phyloP scores from a whole-genome alignment of 75 land plant genomes.

The Ceratopteris richardii region DNA sequence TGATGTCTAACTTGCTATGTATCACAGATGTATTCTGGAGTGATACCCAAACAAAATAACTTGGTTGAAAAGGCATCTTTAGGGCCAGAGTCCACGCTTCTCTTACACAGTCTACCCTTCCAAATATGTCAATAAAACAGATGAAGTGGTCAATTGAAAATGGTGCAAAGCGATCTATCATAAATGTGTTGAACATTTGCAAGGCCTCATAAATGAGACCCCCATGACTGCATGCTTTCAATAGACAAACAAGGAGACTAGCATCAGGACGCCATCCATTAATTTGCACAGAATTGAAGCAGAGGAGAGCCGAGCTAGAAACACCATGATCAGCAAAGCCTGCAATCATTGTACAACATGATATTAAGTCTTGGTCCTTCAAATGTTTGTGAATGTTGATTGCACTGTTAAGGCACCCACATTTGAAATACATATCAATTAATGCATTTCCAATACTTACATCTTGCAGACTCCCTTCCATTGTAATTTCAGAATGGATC shows the following conservation, averaged over 20 bases:
- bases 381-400: slow-evolving; percentile 38
- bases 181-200: too few relatives aligned
- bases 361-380: slow-evolving; percentile 36
- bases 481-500: slow-evolving; percentile 31
- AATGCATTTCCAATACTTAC: slow-evolving; percentile 56
- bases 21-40: too few relatives aligned
- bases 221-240: slow-evolving; percentile 11
- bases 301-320: not conserved
- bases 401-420: slow-evolving; percentile 21
- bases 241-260: slow-evolving; percentile 1
- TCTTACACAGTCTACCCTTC: too few relatives aligned
- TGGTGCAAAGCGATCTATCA: too few relatives aligned
- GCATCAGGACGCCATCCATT: slow-evolving; percentile 2
- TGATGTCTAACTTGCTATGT: too few relatives aligned
- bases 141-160: too few relatives aligned
- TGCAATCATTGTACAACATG: slow-evolving; percentile 20
- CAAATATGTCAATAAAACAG: too few relatives aligned
- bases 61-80: too few relatives aligned
- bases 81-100: too few relatives aligned
- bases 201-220: too few relatives aligned
- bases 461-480: slow-evolving; percentile 32
- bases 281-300: slow-evolving; percentile 4
- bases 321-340: slow-evolving; percentile 10
- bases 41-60: too few relatives aligned
- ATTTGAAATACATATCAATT: slow-evolving; percentile 35